Evolutionary conservation across 192 early-diverging fungal species (phyloP).

Genomic region (Thamnidium elegans): DNA sequence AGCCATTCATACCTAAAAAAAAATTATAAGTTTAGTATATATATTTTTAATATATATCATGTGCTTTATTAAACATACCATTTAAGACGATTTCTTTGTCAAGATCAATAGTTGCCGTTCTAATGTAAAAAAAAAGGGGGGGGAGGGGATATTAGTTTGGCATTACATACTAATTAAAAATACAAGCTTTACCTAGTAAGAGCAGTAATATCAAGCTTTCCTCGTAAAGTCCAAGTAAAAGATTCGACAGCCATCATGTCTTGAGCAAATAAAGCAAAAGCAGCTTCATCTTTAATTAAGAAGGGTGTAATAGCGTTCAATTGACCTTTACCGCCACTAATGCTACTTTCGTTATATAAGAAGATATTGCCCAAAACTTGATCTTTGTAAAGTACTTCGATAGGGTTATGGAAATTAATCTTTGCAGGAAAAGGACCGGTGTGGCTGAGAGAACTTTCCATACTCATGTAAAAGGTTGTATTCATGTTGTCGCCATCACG

Average conservation of each 20-base stretch:
- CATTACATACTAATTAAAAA: slow-evolving; percentile 13
- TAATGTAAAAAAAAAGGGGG: slow-evolving; percentile 35
- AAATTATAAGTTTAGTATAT: not conserved
- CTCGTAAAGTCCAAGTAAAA: slow-evolving; percentile 48
- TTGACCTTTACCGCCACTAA: slow-evolving; percentile 44
- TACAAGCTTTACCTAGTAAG: slow-evolving; percentile 24
- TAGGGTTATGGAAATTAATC: slow-evolving; percentile 48
- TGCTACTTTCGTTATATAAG: slow-evolving; percentile 31
- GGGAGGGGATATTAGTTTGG: slow-evolving; percentile 30
- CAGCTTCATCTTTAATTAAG: slow-evolving; percentile 37
- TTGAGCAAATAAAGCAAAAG: slow-evolving; percentile 46
- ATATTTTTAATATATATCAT: not conserved
- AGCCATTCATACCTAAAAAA: slow-evolving; percentile 51
- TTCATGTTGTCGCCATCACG: slow-evolving; percentile 4
- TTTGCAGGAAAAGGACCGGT: slow-evolving; percentile 47
- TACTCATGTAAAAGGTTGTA: slow-evolving; percentile 26
- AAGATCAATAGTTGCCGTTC: slow-evolving; percentile 44
- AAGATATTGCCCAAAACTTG: slow-evolving; percentile 39
- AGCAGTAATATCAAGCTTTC: slow-evolving; percentile 41
- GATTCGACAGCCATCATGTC: slow-evolving; percentile 44
- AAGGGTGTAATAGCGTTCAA: slow-evolving; percentile 34
- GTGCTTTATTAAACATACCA: slow-evolving; percentile 28
- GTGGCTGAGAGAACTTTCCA: slow-evolving; percentile 23
- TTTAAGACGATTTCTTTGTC: slow-evolving; percentile 43
- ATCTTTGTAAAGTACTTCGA: slow-evolving; percentile 45